phyloP scores from a whole-genome alignment of 1,139 yeast genomes.

The Nakaseomyces glabratus region DNA sequence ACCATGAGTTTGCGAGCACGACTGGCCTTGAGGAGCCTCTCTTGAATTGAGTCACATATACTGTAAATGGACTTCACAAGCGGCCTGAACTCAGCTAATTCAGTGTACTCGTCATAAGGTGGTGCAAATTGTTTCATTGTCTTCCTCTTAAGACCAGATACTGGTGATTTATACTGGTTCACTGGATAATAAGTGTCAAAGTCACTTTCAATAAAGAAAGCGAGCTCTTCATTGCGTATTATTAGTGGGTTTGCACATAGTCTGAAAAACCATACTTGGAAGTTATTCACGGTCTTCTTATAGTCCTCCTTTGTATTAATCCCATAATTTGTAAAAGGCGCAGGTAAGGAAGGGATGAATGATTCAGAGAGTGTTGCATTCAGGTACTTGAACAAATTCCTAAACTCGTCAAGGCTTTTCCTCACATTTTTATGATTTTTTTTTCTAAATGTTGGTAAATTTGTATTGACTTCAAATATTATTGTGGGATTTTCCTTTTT shows the following conservation, averaged over 20 bases:
- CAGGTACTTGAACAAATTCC: constrained; percentile 66
- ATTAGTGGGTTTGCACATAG: constrained; percentile 66
- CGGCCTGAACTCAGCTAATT: constrained; percentile 79
- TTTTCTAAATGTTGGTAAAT: constrained; percentile 71
- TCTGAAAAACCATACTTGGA: constrained; percentile 85
- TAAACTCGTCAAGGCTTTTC: constrained; percentile 72
- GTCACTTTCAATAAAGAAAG: constrained; percentile 80
- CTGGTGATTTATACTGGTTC: constrained; percentile 46
- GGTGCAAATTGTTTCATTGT: constrained; percentile 86
- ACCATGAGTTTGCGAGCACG: constrained; percentile 51
- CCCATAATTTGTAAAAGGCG: constrained; percentile 67
- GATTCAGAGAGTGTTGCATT: constrained; percentile 81
- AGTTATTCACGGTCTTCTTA: constrained; percentile 43
- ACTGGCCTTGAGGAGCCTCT: constrained; percentile 46
- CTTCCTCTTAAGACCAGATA: constrained; percentile 75
- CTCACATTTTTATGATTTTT: constrained; percentile 62
- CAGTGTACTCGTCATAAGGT: constrained; percentile 80
- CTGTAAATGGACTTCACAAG: constrained; percentile 69
- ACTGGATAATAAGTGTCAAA: constrained; percentile 66
- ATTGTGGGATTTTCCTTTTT: constrained; percentile 35
- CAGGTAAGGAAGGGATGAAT: constrained; percentile 84
- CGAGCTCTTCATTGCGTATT: constrained; percentile 79
- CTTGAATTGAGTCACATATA: constrained; percentile 46
- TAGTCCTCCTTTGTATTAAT: constrained; percentile 76
- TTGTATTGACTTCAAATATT: constrained; percentile 37